phyloP scores from a whole-genome alignment of 2,329 filamentous ascomycete species.

The Beauveria pseudobassiana region DNA sequence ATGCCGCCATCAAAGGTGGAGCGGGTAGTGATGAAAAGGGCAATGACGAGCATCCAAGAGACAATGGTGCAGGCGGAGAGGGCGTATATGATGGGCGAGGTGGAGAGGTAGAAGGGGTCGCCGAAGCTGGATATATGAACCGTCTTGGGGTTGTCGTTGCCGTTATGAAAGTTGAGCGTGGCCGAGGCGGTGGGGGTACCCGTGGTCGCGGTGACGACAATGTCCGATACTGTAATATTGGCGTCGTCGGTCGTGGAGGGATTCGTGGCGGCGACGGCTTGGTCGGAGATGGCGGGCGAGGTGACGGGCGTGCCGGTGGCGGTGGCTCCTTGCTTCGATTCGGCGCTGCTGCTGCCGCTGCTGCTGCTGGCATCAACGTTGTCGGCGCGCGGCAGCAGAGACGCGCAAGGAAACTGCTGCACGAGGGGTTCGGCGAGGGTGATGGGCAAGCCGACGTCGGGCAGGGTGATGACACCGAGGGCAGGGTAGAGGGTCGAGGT shows the following conservation, averaged over 20 bases:
- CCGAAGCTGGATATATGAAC: conserved; percentile 54
- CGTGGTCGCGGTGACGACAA: conserved; percentile 1
- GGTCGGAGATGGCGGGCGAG: not conserved
- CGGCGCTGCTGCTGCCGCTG: not conserved
- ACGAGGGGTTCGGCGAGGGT: conserved; percentile 52
- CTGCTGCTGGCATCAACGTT: not conserved
- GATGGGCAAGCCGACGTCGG: conserved; percentile 42
- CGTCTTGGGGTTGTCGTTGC: conserved; percentile 15
- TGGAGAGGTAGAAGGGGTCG: conserved; percentile 90
- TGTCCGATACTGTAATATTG: conserved; percentile 1
- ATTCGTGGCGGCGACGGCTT: conserved; percentile 27
- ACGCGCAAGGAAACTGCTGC: conserved; percentile 35
- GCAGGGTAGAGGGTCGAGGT: conserved; percentile 36
- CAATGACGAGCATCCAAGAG: conserved; percentile 85
- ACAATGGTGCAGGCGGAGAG: conserved; percentile 87
- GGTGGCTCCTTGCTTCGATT: not conserved
- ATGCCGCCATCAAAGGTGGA: conserved; percentile 84
- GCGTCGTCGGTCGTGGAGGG: conserved; percentile 35
- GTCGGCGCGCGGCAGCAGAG: conserved; percentile 17
- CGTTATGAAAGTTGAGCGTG: conserved; percentile 19
- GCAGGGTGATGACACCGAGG: conserved; percentile 41
- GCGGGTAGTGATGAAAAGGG: conserved; percentile 89
- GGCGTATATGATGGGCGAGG: conserved; percentile 87
- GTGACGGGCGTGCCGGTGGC: not conserved
- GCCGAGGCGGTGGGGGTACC: conserved; percentile 15